Conservation (phyloP, 2,329 filamentous ascomycete species). For the Microcyclosporella mali region DNA sequence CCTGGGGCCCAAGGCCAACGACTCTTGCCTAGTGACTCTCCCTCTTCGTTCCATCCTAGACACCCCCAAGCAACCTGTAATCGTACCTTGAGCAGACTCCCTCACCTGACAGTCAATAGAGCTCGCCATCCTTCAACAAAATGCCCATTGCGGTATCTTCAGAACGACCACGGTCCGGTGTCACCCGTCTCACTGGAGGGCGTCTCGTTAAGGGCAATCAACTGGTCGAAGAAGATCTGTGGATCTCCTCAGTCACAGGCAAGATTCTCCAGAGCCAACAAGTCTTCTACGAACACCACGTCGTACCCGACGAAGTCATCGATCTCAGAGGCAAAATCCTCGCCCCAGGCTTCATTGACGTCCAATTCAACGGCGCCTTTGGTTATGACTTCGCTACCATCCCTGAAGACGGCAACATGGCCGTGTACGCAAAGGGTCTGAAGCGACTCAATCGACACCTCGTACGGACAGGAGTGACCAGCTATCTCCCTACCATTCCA, state of each 20-base stretch:
- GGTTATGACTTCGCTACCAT: conserved; percentile 86
- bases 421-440: conserved; percentile 66
- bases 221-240: conserved; percentile 73
- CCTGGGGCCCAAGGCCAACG: no score
- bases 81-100: no score
- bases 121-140: no score
- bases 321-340: conserved; percentile 79
- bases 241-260: conserved; percentile 75
- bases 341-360: conserved; percentile 80
- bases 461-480: conserved; percentile 75
- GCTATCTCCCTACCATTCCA: conserved; percentile 78
- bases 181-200: conserved; percentile 65
- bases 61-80: no score
- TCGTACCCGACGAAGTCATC: conserved; percentile 66
- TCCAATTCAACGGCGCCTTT: conserved; percentile 85
- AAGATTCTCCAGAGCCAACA: conserved; percentile 69
- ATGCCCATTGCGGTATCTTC: conserved; percentile 39
- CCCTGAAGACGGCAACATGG: conserved; percentile 44
- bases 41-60: no score
- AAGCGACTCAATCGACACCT: conserved; percentile 64
- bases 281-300: conserved; percentile 60
- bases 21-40: no score
- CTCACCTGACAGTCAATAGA: no score
- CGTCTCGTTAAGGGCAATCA: conserved; percentile 62
- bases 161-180: conserved; percentile 41